A percentile compares a stretch with the other conserved stretches of the same genome.
These are phyloP conservation scores for Monoraphidium neglectum DNA, from an alignment of 139 green algal genomes.

Conservation along the genomic window DNA sequence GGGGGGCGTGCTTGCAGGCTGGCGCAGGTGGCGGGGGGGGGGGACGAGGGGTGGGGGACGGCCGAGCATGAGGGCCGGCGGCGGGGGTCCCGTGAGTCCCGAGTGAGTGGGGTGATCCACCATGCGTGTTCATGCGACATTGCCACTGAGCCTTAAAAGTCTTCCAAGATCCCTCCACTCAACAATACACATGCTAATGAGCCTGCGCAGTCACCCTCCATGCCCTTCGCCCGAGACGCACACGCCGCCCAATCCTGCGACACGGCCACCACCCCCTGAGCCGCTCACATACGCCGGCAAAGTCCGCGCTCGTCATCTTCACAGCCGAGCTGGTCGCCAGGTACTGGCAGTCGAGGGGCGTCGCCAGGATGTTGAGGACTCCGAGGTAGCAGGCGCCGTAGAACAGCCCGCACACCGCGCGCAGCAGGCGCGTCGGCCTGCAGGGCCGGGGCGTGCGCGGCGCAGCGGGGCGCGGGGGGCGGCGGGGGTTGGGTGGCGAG, in stretches of 20 bases:
- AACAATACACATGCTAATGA: too few relatives aligned
- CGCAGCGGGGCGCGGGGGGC: not conserved
- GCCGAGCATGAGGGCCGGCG: too few relatives aligned
- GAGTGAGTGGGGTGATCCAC: too few relatives aligned
- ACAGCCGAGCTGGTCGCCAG: not conserved
- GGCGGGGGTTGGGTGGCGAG: not conserved
- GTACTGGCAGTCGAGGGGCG: not conserved
- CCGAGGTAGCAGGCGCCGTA: not conserved
- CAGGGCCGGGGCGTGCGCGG: not conserved
- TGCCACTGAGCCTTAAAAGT: too few relatives aligned
- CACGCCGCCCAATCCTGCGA: too few relatives aligned
- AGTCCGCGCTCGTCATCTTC: not conserved
- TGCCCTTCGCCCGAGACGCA: too few relatives aligned
- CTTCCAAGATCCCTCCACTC: too few relatives aligned
- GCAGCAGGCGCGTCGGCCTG: slow-evolving; percentile 4
- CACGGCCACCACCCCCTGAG: not conserved
- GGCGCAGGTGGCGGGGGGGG: too few relatives aligned
- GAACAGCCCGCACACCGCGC: not conserved
- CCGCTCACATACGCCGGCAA: not conserved
- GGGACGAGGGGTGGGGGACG: too few relatives aligned
- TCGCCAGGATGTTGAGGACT: not conserved
- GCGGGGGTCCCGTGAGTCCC: too few relatives aligned
- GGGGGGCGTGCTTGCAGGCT: slow-evolving; percentile 49
- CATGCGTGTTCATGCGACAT: too few relatives aligned
- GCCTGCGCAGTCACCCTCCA: too few relatives aligned